Base-by-base conservation (phyloP, 192 early-diverging fungal species). In the Coemansia pectinata region DNA sequence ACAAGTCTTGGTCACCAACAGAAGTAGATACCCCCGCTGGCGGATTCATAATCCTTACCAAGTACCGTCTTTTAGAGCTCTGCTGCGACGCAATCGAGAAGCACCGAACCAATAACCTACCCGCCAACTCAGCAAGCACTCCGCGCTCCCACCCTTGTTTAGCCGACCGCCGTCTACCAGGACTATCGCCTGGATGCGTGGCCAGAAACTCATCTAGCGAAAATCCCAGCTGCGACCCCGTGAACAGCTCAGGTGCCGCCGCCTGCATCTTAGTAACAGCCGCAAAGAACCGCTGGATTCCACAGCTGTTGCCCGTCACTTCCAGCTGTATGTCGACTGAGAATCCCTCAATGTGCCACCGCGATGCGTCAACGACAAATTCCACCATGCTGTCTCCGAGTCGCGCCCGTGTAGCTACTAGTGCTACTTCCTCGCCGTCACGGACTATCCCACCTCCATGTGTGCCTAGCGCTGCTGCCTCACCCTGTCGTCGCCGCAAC, bases 361-460 rank as follows among this genome's bases (percentile, higher is more conserved):
- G 63, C 14, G 76, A 75, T 11, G 76, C 81, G 61, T 83, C 81
- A 5, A 84, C 67, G 5, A 78, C 70, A 25, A 84, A 70, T 62
- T 84, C 81, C 0, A 78, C 50, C 21, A 78, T 67, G 42, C 67
- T 45, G 62, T 69, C 63, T 44, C 70, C 70, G 2, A 84, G 60
- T 21, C 67, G 60, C 12, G 81, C 81, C 19, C 81, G 61, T 1
- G 68, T 68, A 11, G 72, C 77, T 2, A 75, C 81, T 9, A 73
- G 42, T 5, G 66, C 48, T 14, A 70, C 31, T 3, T 71, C 81
- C 31, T 84, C 81, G 70, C 81, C 81, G 19, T 84, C 81, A 3
- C 81, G 72, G 40, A 84, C 33, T 40, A 84, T 84, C 0, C 81
- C 81, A 25, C 81, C 81, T 4, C 69, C 70, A 23, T 84, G 77